Evolutionary conservation across 2,329 filamentous ascomycete genomes (phyloP).

Genomic region (Bipolaris cookei): DNA sequence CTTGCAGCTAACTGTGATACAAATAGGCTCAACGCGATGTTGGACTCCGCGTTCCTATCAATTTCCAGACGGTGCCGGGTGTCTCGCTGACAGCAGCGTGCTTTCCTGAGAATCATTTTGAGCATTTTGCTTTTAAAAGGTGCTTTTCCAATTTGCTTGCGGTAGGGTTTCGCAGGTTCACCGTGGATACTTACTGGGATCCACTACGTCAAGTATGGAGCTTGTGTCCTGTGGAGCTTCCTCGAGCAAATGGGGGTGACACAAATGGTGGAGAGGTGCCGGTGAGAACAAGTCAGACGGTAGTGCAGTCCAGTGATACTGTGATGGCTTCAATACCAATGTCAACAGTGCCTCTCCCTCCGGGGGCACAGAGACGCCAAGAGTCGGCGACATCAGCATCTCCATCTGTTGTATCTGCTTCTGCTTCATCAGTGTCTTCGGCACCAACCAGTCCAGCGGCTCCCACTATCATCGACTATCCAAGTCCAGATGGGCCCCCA

Average conservation of each 20-base stretch:
- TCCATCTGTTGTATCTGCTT: not conserved
- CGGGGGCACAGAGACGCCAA: constrained; percentile 19
- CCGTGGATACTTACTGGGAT: constrained; percentile 71
- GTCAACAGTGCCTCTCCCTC: constrained; percentile 15
- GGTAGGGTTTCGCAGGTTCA: constrained; percentile 63
- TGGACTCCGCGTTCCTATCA: constrained; percentile 64
- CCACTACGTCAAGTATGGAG: constrained; percentile 60
- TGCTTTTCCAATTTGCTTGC: constrained; percentile 70
- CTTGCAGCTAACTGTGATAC: constrained; percentile 17
- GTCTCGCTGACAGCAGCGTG: constrained; percentile 65
- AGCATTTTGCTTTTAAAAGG: constrained; percentile 56
- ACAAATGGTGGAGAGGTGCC: constrained; percentile 9
- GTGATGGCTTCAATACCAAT: constrained; percentile 25
- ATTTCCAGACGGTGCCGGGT: constrained; percentile 64
- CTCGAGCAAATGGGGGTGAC: constrained; percentile 29
- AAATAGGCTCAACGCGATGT: constrained; percentile 67
- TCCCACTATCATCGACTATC: constrained; percentile 26
- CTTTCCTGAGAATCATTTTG: constrained; percentile 62
- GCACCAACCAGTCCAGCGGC: constrained; percentile 20
- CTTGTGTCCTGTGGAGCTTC: constrained; percentile 65
- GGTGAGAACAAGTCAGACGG: constrained; percentile 19
- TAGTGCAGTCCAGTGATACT: constrained; percentile 26
- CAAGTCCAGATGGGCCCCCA: constrained; percentile 32
- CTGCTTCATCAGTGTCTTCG: constrained; percentile 6
- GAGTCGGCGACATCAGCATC: constrained; percentile 13